phyloP scores from a whole-genome alignment of 2,329 filamentous ascomycete species.

The Fusarium anthophilum region DNA sequence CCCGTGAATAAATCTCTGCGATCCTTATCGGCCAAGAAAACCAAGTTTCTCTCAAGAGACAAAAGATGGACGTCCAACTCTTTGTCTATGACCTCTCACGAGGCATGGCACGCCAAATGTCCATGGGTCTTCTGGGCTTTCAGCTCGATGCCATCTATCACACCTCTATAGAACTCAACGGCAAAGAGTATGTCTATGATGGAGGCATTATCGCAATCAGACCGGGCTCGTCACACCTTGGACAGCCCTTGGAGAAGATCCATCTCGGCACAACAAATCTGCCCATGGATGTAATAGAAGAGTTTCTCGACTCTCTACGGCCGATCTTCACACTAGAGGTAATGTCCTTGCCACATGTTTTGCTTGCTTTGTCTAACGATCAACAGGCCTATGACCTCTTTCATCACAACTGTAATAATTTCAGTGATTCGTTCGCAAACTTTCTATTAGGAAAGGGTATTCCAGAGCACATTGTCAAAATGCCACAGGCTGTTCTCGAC shows the following conservation, averaged over 20 bases:
- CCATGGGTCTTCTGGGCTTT: slow-evolving; percentile 62
- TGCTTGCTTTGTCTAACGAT: background rate
- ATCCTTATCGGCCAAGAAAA: background rate
- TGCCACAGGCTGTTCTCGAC: slow-evolving; percentile 85
- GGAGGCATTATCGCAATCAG: slow-evolving; percentile 83
- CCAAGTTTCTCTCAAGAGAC: background rate
- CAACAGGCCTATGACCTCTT: slow-evolving; percentile 84
- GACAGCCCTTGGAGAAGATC: slow-evolving; percentile 80
- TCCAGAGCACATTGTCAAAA: slow-evolving; percentile 83
- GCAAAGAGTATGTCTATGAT: slow-evolving; percentile 92
- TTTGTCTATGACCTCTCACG: slow-evolving; percentile 81
- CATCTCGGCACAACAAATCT: slow-evolving; percentile 80
- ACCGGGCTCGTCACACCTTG: slow-evolving; percentile 88
- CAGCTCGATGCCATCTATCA: slow-evolving; percentile 94
- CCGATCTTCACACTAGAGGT: slow-evolving; percentile 84
- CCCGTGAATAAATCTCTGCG: background rate
- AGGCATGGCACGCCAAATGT: slow-evolving; percentile 66
- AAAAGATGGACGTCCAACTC: slow-evolving; percentile 76
- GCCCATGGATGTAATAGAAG: slow-evolving; percentile 81
- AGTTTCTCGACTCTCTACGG: slow-evolving; percentile 87
- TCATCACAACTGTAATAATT: slow-evolving; percentile 97
- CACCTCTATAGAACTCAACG: slow-evolving; percentile 85
- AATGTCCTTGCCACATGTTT: slow-evolving; percentile 12
- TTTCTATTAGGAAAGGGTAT: slow-evolving; percentile 91
- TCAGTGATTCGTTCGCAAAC: slow-evolving; percentile 89